phyloP scores from a whole-genome alignment of 2,329 filamentous ascomycete species.

The Talaromyces pinophilus region DNA sequence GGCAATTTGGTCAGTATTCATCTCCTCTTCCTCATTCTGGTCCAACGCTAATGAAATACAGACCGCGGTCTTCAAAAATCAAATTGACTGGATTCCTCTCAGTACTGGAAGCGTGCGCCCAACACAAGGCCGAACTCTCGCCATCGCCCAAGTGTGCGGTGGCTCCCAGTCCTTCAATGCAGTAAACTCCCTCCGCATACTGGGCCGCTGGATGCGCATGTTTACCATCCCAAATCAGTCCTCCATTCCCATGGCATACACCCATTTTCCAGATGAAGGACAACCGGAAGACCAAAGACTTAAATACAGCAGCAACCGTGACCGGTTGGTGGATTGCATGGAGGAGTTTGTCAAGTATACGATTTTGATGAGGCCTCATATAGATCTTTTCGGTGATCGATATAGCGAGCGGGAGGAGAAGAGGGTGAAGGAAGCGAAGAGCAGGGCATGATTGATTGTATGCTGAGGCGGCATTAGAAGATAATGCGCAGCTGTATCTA shows the following conservation, averaged over 20 bases:
- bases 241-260: conserved; percentile 64
- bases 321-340: conserved; percentile 66
- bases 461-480: neutral
- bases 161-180: conserved; percentile 69
- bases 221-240: conserved; percentile 67
- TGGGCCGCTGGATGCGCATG: conserved; percentile 71
- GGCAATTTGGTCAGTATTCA: conserved; percentile 65
- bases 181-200: conserved; percentile 64
- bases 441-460: neutral
- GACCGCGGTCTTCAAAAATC: conserved; percentile 69
- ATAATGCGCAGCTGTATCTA: neutral
- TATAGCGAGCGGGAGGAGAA: conserved; percentile 58
- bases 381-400: conserved; percentile 62
- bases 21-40: no score
- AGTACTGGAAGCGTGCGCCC: conserved; percentile 63
- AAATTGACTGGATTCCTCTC: conserved; percentile 70
- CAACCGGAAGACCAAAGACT: conserved; percentile 52
- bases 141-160: conserved; percentile 63
- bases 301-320: conserved; percentile 58
- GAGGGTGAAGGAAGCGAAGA: conserved; percentile 29
- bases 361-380: conserved; percentile 63
- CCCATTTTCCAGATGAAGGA: conserved; percentile 58
- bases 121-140: conserved; percentile 65
- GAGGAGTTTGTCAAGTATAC: conserved; percentile 72
- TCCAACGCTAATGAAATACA: no score